These are phyloP conservation scores for Nannizziopsis barbatae DNA, from an alignment of 2,329 filamentous ascomycete species.

Conservation along the genomic window DNA sequence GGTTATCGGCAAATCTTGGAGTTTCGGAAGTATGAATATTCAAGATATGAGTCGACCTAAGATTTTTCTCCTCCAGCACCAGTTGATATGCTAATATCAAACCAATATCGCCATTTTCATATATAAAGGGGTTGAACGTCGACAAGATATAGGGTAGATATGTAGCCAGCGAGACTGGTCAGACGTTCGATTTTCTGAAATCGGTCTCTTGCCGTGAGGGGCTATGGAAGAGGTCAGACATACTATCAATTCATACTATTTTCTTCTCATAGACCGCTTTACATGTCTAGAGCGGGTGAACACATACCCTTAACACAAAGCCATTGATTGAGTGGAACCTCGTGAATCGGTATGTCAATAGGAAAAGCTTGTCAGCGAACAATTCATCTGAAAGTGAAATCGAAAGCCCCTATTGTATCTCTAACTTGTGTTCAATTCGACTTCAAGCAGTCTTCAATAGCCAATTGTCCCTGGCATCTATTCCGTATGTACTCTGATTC, in stretches of 20 bases:
- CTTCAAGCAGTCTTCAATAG: too few species aligned
- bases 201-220: not conserved
- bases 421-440: too few species aligned
- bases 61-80: not conserved
- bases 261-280: not conserved
- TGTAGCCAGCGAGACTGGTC: not conserved
- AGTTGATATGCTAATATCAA: not conserved
- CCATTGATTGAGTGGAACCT: not conserved
- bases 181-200: not conserved
- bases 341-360: not conserved
- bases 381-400: not conserved
- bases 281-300: not conserved
- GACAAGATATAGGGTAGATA: not conserved
- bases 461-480: too few species aligned
- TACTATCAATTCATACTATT: not conserved
- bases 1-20: not conserved
- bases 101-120: constrained; percentile 5
- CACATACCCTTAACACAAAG: constrained; percentile 1
- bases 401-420: too few species aligned
- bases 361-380: constrained; percentile 3
- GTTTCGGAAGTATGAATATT: not conserved
- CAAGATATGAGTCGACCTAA: constrained; percentile 1
- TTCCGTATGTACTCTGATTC: not conserved
- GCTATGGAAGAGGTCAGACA: constrained; percentile 4
- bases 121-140: not conserved